phyloP scores from a whole-genome alignment of 2,329 filamentous ascomycete genomes.

The Triangularia verruculosa region DNA sequence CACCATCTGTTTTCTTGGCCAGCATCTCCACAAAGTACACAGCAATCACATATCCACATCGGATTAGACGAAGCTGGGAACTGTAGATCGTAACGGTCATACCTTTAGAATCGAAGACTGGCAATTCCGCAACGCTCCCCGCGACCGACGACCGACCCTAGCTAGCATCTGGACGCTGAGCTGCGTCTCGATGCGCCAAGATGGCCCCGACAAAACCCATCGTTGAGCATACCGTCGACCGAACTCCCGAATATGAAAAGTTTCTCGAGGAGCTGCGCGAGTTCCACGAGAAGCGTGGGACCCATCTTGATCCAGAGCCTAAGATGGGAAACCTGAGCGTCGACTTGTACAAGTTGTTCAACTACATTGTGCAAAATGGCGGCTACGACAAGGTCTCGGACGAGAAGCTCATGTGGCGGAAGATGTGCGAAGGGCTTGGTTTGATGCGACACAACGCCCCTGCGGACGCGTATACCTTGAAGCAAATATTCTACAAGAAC shows the following conservation, averaged over 20 bases:
- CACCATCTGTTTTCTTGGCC: background rate
- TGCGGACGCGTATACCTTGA: slow-evolving; percentile 81
- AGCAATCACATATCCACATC: background rate
- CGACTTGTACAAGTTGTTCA: slow-evolving; percentile 76
- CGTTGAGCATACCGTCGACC: slow-evolving; percentile 48
- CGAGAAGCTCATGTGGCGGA: slow-evolving; percentile 83
- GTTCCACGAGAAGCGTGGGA: slow-evolving; percentile 78
- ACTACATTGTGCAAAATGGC: slow-evolving; percentile 70
- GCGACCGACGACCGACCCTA: background rate
- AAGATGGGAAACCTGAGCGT: slow-evolving; percentile 75
- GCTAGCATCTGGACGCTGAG: background rate
- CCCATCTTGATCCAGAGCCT: slow-evolving; percentile 73
- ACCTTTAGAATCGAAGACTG: background rate
- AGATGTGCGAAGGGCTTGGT: slow-evolving; percentile 72
- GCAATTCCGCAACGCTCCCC: background rate
- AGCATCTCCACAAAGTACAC: background rate
- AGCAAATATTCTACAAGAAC: slow-evolving; percentile 87
- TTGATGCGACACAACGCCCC: slow-evolving; percentile 72
- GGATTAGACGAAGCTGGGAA: background rate
- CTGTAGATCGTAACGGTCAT: background rate
- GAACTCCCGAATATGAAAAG: slow-evolving; percentile 69
- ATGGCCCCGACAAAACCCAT: slow-evolving; percentile 36
- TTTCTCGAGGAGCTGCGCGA: slow-evolving; percentile 71
- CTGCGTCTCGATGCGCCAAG: slow-evolving; percentile 23
- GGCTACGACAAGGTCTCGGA: slow-evolving; percentile 83